phyloP scores from a whole-genome alignment of 2,329 filamentous ascomycete genomes.

The Pseudocercospora macadamiae region DNA sequence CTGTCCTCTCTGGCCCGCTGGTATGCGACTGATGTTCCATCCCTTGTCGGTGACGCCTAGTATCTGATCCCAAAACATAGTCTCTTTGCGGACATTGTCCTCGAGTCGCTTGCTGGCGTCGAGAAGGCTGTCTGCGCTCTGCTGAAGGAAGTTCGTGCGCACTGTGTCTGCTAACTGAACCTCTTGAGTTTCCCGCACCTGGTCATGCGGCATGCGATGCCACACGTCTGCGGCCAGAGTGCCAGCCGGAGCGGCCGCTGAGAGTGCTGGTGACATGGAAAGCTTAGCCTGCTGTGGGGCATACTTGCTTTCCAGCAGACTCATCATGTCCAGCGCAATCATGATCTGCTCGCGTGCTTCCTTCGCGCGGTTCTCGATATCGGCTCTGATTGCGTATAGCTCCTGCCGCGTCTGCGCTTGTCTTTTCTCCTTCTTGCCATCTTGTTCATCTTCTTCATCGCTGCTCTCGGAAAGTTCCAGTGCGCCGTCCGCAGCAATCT shows the following conservation, averaged over 20 bases:
- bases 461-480: conserved; percentile 49
- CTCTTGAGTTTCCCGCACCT: conserved; percentile 42
- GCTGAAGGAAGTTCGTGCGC: conserved; percentile 75
- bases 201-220: conserved; percentile 61
- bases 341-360: conserved; percentile 61
- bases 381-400: conserved; percentile 42
- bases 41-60: conserved; percentile 78
- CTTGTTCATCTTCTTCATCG: conserved; percentile 46
- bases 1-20: conserved; percentile 9
- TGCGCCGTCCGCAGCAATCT: conserved; percentile 59
- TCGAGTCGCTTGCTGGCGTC: conserved; percentile 72
- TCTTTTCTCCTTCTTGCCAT: conserved; percentile 32
- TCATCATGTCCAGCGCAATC: conserved; percentile 79
- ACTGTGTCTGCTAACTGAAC: conserved; percentile 66
- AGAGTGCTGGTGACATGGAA: conserved; percentile 72
- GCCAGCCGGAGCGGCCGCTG: conserved; percentile 68
- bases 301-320: conserved; percentile 74
- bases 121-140: conserved; percentile 72
- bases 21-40: conserved; percentile 82
- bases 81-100: conserved; percentile 77
- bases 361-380: conserved; percentile 46
- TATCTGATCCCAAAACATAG: conserved; percentile 86
- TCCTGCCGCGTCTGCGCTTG: conserved; percentile 40
- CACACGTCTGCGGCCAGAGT: conserved; percentile 69
- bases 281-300: conserved; percentile 68